Conservation (phyloP, 768 basidiomycete species). For the Lyophyllum semitale region DNA sequence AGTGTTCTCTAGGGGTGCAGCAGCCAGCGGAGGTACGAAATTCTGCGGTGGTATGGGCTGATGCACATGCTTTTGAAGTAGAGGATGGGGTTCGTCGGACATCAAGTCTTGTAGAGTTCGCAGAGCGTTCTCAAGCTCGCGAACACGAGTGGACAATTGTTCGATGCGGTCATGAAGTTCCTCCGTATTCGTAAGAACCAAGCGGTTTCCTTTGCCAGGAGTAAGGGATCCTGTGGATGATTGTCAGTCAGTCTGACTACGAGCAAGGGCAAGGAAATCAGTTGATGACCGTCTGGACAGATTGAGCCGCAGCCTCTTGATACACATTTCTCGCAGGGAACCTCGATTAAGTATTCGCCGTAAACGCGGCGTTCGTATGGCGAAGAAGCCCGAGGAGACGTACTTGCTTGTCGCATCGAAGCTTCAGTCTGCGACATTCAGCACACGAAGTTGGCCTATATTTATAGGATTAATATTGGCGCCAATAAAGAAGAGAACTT, state of each 20-base stretch:
- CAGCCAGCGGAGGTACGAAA: not conserved
- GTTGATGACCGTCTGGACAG: constrained; percentile 67
- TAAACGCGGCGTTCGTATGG: not conserved
- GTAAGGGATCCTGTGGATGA: constrained; percentile 49
- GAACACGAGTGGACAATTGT: constrained; percentile 52
- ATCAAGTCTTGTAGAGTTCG: constrained; percentile 47
- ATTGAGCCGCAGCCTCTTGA: constrained; percentile 74
- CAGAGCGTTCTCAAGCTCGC: constrained; percentile 62
- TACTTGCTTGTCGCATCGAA: constrained; percentile 68
- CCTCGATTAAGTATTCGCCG: constrained; percentile 32
- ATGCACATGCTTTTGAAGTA: constrained; percentile 30
- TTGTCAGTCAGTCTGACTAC: not conserved
- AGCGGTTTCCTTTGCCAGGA: constrained; percentile 61
- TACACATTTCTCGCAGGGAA: constrained; percentile 79
- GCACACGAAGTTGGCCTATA: constrained; percentile 51
- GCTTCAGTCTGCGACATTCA: constrained; percentile 60
- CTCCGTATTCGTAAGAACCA: constrained; percentile 68
- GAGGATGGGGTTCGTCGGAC: constrained; percentile 51
- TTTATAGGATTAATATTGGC: not conserved
- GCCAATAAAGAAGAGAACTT: not conserved
- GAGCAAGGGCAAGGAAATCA: constrained; percentile 4
- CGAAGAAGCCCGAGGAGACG: constrained; percentile 21
- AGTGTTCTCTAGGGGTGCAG: not conserved
- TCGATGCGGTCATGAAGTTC: constrained; percentile 72
- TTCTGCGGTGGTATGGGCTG: constrained; percentile 7